phyloP scores from a whole-genome alignment of 148 eudicot genomes.

The Chenopodium suecicum region DNA sequence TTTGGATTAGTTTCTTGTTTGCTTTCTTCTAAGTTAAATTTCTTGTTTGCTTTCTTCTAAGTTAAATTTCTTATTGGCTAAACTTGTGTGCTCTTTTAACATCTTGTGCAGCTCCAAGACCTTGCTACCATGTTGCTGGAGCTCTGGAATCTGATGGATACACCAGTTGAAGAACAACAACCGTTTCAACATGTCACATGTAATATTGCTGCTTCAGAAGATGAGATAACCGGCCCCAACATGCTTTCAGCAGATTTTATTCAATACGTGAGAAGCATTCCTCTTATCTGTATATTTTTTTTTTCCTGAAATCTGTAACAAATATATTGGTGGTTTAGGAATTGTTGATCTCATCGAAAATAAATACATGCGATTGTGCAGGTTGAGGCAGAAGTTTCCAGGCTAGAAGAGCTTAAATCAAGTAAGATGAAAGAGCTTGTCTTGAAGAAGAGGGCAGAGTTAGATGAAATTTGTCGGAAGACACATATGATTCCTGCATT shows the following conservation, averaged over 20 bases:
- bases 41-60: not conserved
- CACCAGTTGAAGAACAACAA: constrained; percentile 81
- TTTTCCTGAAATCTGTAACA: not conserved
- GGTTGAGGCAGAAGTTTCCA: constrained; percentile 83
- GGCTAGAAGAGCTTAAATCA: constrained; percentile 81
- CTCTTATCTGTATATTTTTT: constrained; percentile 7
- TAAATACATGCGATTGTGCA: constrained; percentile 26
- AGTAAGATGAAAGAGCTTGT: constrained; percentile 96
- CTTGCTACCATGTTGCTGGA: constrained; percentile 65
- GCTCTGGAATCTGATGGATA: constrained; percentile 85
- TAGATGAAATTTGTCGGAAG: constrained; percentile 78
- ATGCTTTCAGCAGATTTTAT: constrained; percentile 71
- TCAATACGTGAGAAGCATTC: constrained; percentile 42
- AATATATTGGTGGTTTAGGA: not conserved
- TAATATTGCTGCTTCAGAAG: constrained; percentile 74
- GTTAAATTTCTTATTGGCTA: not conserved
- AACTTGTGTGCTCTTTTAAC: not conserved
- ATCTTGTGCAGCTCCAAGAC: constrained; percentile 61
- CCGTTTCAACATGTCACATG: constrained; percentile 67
- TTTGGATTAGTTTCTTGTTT: not conserved
- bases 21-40: not conserved
- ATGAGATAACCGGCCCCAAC: constrained; percentile 65
- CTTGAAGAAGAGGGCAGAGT: constrained; percentile 75
- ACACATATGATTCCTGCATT: constrained; percentile 69
- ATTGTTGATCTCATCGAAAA: not conserved